These are phyloP conservation scores for Boletus bicolor DNA, from an alignment of 768 basidiomycete genomes.

Conservation along the genomic window DNA sequence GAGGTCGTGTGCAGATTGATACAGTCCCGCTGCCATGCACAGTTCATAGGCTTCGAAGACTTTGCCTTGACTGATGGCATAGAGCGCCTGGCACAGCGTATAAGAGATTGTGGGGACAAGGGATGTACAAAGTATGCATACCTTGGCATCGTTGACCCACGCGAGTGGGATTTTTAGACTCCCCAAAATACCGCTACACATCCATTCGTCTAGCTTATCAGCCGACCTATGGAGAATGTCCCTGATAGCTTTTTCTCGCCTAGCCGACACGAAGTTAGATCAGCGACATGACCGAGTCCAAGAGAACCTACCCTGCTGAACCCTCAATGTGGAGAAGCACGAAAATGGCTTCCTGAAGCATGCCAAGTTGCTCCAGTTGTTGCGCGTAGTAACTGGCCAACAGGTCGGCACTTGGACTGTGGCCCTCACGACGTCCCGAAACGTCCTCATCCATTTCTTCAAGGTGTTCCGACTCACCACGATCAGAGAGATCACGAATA, in stretches of 20 bases:
- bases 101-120: neutral
- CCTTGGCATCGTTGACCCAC: slow-evolving; percentile 93
- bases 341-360: slow-evolving; percentile 85
- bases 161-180: slow-evolving; percentile 76
- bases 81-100: slow-evolving; percentile 52
- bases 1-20: slow-evolving; percentile 75
- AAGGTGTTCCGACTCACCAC: slow-evolving; percentile 46
- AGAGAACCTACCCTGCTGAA: slow-evolving; percentile 59
- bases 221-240: slow-evolving; percentile 75
- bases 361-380: slow-evolving; percentile 77
- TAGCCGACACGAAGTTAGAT: slow-evolving; percentile 33
- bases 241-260: slow-evolving; percentile 79
- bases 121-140: slow-evolving; percentile 25
- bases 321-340: slow-evolving; percentile 87
- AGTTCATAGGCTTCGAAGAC: slow-evolving; percentile 74
- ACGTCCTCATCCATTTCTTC: slow-evolving; percentile 37
- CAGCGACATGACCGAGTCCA: neutral
- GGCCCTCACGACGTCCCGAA: slow-evolving; percentile 61
- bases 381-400: slow-evolving; percentile 82
- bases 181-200: slow-evolving; percentile 64
- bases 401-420: slow-evolving; percentile 79
- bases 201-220: slow-evolving; percentile 66
- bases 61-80: slow-evolving; percentile 57
- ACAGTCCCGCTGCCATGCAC: slow-evolving; percentile 66
- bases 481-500: slow-evolving; percentile 85